These are phyloP conservation scores for Suhomyces atakaporum DNA, from an alignment of 1,139 yeast genomes.

Conservation along the genomic window DNA sequence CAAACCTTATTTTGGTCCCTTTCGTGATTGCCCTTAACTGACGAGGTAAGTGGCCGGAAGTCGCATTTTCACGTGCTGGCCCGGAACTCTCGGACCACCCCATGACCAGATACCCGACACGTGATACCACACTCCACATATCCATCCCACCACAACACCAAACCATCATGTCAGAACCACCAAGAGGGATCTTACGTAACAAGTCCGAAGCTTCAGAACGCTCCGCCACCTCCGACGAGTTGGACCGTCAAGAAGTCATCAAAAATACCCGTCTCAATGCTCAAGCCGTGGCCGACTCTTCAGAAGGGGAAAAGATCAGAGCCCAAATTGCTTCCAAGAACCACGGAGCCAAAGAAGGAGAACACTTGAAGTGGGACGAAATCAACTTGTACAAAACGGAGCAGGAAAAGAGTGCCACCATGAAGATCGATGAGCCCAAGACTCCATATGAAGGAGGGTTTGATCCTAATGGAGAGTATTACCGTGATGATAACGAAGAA, in stretches of 20 bases:
- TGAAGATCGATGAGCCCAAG: constrained; percentile 94
- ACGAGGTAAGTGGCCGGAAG: too few species aligned
- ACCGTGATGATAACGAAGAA: constrained; percentile 69
- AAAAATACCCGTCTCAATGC: constrained; percentile 46
- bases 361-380: constrained; percentile 72
- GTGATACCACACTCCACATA: too few species aligned
- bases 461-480: constrained; percentile 81
- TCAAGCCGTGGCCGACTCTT: constrained; percentile 31
- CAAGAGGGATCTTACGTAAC: constrained; percentile 49
- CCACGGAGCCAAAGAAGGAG: constrained; percentile 12
- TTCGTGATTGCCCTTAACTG: too few species aligned
- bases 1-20: too few species aligned
- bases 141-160: background rate
- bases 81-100: background rate
- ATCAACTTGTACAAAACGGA: constrained; percentile 65
- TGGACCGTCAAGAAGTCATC: constrained; percentile 50
- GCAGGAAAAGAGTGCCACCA: constrained; percentile 69
- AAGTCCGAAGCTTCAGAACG: constrained; percentile 21
- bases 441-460: constrained; percentile 96
- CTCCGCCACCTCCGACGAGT: constrained; percentile 20
- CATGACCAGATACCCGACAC: background rate
- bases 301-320: constrained; percentile 43
- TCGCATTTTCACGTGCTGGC: too few species aligned
- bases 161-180: constrained; percentile 22
- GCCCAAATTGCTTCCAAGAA: constrained; percentile 37